A percentile compares a stretch with the other conserved stretches of the same genome.
These are phyloP conservation scores for Aspergillus ostianus DNA, from an alignment of 495 filamentous ascomycete species.

Conservation along the genomic window DNA sequence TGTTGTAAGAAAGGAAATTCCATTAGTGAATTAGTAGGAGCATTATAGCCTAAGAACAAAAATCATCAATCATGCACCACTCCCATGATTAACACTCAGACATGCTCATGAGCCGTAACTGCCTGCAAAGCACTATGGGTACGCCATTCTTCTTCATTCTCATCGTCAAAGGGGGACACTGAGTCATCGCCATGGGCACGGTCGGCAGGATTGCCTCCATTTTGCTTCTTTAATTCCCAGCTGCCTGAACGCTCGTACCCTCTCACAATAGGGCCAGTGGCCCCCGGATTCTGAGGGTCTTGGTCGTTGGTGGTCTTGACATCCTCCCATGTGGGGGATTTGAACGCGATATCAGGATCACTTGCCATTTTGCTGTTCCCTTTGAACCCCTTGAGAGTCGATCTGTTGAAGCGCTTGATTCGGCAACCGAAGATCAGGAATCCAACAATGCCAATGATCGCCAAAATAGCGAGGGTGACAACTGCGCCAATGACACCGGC, in stretches of 20 bases:
- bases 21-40: not conserved
- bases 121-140: slow-evolving; percentile 30
- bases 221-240: slow-evolving; percentile 50
- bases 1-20: not conserved
- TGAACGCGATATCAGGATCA: slow-evolving; percentile 47
- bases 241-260: slow-evolving; percentile 50
- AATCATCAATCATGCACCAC: not conserved
- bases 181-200: slow-evolving; percentile 3
- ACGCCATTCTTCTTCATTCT: slow-evolving; percentile 30
- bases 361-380: slow-evolving; percentile 48
- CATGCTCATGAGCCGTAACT: slow-evolving; percentile 34
- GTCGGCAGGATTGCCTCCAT: slow-evolving; percentile 8
- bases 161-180: slow-evolving; percentile 17
- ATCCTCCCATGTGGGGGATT: slow-evolving; percentile 26
- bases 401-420: slow-evolving; percentile 24
- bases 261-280: slow-evolving; percentile 25
- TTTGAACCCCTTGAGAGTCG: slow-evolving; percentile 46
- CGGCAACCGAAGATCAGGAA: slow-evolving; percentile 45
- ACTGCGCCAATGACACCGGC: slow-evolving; percentile 55
- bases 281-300: slow-evolving; percentile 10
- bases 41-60: not conserved
- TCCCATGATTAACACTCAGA: slow-evolving; percentile 20
- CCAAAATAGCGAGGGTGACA: slow-evolving; percentile 37
- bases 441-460: slow-evolving; percentile 23
- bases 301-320: slow-evolving; percentile 21